Percentiles rank a stretch among this genome's conserved stretches.
These are phyloP conservation scores for Cercospora sesami DNA, from an alignment of 2,329 filamentous ascomycete genomes.

Conservation along the genomic window DNA sequence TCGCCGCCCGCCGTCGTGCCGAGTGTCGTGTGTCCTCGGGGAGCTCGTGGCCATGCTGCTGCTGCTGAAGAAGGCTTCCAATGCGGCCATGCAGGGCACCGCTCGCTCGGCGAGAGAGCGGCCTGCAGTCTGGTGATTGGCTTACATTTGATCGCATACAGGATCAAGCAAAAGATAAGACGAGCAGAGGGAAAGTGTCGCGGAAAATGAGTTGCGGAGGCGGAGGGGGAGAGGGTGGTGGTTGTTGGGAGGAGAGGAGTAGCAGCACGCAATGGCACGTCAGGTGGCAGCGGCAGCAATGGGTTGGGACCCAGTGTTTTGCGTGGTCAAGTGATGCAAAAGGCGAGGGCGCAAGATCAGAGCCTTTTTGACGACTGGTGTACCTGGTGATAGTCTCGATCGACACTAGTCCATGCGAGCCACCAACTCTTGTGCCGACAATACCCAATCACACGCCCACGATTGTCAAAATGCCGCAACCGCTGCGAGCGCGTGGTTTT, in stretches of 20 bases:
- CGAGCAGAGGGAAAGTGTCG: neutral
- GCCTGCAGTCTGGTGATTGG: conserved; percentile 1
- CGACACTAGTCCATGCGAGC: neutral
- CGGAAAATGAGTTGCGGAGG: neutral
- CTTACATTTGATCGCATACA: conserved; percentile 7
- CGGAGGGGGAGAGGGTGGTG: neutral
- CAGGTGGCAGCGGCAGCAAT: neutral
- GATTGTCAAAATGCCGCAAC: conserved; percentile 1
- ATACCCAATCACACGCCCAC: neutral
- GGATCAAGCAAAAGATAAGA: neutral
- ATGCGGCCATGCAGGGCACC: neutral
- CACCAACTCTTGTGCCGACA: neutral
- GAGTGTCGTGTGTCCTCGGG: neutral
- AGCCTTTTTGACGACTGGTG: neutral
- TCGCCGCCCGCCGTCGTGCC: neutral
- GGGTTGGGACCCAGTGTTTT: neutral
- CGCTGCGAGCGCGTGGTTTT: neutral
- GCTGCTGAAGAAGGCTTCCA: neutral
- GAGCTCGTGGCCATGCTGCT: neutral
- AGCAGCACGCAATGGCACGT: neutral
- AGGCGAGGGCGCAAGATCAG: neutral
- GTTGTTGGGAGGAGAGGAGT: neutral
- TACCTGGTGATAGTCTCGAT: neutral
- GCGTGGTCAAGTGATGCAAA: conserved; percentile 6
- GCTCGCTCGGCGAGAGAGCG: neutral